Conservation (phyloP, 805 yeast genomes). For the Sugiyamaella marilandica region DNA sequence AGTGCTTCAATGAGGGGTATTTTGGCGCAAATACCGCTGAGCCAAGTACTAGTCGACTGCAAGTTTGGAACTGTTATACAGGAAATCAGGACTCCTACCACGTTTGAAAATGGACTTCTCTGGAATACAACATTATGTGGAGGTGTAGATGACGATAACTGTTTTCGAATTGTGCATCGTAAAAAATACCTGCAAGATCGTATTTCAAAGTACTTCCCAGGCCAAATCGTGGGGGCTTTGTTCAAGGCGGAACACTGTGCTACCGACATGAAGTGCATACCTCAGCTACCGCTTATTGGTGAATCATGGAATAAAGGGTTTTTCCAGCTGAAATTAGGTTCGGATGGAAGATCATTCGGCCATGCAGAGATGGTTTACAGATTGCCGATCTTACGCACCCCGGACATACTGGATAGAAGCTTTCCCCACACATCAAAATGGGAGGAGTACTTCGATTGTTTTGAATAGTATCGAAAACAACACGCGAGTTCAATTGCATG, state of each 20-base stretch:
- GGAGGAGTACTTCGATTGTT: not conserved
- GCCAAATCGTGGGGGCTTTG: constrained; percentile 16
- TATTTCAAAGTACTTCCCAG: constrained; percentile 7
- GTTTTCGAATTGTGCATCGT: constrained; percentile 15
- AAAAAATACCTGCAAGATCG: constrained; percentile 2
- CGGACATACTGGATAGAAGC: constrained; percentile 15
- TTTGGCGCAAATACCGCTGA: not conserved
- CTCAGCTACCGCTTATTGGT: constrained; percentile 11
- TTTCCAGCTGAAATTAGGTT: not conserved
- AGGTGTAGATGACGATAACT: not conserved
- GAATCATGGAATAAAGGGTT: constrained; percentile 5
- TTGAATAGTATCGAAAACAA: not conserved
- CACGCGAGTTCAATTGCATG: not conserved
- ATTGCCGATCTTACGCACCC: constrained; percentile 15
- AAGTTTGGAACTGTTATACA: constrained; percentile 1
- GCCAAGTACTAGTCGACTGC: constrained; percentile 9
- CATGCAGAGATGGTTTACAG: constrained; percentile 4
- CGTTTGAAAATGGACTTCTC: not conserved
- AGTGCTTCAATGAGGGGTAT: not conserved
- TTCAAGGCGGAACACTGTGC: constrained; percentile 1
- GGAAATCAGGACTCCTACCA: constrained; percentile 1
- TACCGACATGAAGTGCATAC: not conserved
- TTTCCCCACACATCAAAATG: constrained; percentile 9
- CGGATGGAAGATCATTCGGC: constrained; percentile 1
- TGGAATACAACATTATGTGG: constrained; percentile 12